These are phyloP conservation scores for Claviceps sorghi DNA, from an alignment of 2,329 filamentous ascomycete genomes.

Conservation along the genomic window DNA sequence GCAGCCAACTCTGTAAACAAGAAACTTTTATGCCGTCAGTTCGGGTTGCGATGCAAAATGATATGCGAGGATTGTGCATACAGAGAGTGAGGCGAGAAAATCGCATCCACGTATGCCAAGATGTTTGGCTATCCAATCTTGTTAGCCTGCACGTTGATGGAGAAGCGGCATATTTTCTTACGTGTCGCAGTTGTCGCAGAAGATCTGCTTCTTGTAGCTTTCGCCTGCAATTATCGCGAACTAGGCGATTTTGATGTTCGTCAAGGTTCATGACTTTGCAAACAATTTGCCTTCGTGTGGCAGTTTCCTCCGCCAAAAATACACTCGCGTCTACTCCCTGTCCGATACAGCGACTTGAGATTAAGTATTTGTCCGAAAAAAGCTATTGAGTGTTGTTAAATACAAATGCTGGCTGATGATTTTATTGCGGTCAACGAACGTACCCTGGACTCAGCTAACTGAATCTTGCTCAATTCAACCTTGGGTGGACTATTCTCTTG, in stretches of 20 bases:
- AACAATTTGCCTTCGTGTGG: conserved; percentile 44
- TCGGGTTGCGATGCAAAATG: background rate
- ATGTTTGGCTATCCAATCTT: conserved; percentile 34
- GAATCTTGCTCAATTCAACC: conserved; percentile 14
- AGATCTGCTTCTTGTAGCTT: conserved; percentile 37
- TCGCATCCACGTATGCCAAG: conserved; percentile 35
- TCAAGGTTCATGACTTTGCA: conserved; percentile 51
- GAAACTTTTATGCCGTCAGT: conserved; percentile 27
- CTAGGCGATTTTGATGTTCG: conserved; percentile 12
- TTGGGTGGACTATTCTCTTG: conserved; percentile 14
- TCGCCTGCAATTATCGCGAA: conserved; percentile 18
- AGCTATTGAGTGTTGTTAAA: conserved; percentile 9
- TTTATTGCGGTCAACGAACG: background rate
- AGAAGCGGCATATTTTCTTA: conserved; percentile 16
- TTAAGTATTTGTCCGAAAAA: conserved; percentile 19
- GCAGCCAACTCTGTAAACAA: conserved; percentile 43
- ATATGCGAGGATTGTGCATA: conserved; percentile 15
- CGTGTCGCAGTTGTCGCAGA: conserved; percentile 38
- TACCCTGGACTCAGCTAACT: conserved; percentile 20
- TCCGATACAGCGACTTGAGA: conserved; percentile 23
- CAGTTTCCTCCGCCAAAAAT: conserved; percentile 28
- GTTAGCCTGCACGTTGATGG: conserved; percentile 3
- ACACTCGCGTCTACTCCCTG: conserved; percentile 23
- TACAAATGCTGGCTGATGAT: too few relatives aligned
- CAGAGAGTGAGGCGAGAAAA: conserved; percentile 32